Conservation (phyloP, 78 protist genomes). For the Mastigamoeba balamuthi region DNA sequence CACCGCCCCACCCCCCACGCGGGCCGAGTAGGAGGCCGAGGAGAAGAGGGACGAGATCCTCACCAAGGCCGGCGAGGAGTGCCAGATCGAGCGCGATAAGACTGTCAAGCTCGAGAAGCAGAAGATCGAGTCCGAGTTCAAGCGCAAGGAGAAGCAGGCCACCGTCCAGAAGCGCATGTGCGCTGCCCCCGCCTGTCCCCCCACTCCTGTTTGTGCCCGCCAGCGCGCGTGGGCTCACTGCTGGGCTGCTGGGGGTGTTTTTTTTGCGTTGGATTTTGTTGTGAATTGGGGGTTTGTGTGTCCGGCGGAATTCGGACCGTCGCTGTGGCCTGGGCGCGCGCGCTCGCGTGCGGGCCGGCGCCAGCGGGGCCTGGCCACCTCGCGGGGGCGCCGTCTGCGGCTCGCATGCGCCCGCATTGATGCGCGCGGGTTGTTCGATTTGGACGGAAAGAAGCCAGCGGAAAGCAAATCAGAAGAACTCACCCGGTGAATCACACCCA, state of each 20-base stretch:
- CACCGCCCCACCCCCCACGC: no score
- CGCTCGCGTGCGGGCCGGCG: no score
- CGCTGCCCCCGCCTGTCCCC: not conserved
- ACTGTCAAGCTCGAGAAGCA: conserved; percentile 47
- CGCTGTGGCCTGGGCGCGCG: no score
- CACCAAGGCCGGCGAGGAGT: conserved; percentile 65
- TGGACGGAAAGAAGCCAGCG: no score
- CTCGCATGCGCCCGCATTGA: no score
- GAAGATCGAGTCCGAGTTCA: conserved; percentile 28
- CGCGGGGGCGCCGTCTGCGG: no score
- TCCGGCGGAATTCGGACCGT: not conserved
- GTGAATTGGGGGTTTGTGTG: not conserved
- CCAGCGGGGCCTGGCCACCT: no score
- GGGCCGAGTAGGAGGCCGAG: conserved; percentile 54
- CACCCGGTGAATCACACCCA: not conserved
- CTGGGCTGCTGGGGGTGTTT: no score
- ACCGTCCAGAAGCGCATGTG: conserved; percentile 47
- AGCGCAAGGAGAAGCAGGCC: conserved; percentile 63
- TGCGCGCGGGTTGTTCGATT: no score
- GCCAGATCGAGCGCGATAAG: conserved; percentile 48
- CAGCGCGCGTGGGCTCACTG: no score
- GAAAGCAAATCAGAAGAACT: no score
- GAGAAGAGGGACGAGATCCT: conserved; percentile 54
- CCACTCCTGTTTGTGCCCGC: not conserved
- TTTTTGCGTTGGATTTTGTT: not conserved